Conservation (phyloP, 805 yeast species). For the Yarrowia sp. region DNA sequence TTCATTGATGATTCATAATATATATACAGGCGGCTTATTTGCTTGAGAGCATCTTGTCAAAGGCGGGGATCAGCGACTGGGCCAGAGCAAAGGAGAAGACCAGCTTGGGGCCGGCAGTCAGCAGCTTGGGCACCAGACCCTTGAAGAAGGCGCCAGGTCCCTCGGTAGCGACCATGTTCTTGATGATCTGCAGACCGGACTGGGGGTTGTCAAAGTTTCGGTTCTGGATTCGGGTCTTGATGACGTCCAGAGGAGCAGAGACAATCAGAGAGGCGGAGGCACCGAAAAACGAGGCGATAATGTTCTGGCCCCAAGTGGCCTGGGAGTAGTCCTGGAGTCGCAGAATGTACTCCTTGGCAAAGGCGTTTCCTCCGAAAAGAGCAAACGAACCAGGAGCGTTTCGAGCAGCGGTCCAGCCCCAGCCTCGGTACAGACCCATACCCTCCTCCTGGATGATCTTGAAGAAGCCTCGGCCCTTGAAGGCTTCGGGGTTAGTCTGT, state of each 20-base stretch:
- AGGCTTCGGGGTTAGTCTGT: slow-evolving; percentile 99
- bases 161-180: slow-evolving; percentile 89
- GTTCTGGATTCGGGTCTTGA: slow-evolving; percentile 98
- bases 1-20: neutral
- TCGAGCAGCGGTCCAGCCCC: slow-evolving; percentile 99
- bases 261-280: slow-evolving; percentile 96
- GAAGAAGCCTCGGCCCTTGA: slow-evolving; percentile 94
- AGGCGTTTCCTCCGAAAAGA: slow-evolving; percentile 96
- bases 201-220: slow-evolving; percentile 93
- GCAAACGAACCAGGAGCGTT: slow-evolving; percentile 99
- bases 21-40: slow-evolving; percentile 5
- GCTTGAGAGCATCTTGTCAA: slow-evolving; percentile 60
- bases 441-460: slow-evolving; percentile 89
- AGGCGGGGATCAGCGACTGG: slow-evolving; percentile 93
- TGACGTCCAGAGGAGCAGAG: slow-evolving; percentile 96
- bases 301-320: slow-evolving; percentile 95
- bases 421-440: slow-evolving; percentile 88
- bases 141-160: slow-evolving; percentile 89
- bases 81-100: slow-evolving; percentile 98
- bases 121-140: slow-evolving; percentile 92
- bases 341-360: slow-evolving; percentile 93
- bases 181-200: slow-evolving; percentile 86
- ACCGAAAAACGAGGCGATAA: slow-evolving; percentile 90
- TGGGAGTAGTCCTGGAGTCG: slow-evolving; percentile 80
- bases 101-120: slow-evolving; percentile 97